Evolutionary conservation across 2,329 filamentous ascomycete genomes (phyloP), one percentile per base, ranked within the genome.

Genomic region (Dactylella cylindrospora): DNA sequence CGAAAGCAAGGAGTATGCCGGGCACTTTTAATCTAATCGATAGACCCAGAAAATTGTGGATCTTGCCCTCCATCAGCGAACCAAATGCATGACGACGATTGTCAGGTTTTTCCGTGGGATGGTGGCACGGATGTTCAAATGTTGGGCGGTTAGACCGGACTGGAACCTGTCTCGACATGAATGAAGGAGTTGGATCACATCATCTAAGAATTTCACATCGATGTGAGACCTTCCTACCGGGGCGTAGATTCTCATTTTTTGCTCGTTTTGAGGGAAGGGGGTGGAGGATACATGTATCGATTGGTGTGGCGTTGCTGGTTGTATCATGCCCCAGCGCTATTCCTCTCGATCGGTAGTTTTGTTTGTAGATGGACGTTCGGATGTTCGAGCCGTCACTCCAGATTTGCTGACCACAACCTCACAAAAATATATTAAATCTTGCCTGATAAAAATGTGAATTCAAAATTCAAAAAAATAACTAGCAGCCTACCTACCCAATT

Each of bases 401-500:
- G 49, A 53, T 53, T 53, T 22, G 13, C 33, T 7, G 13, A 13
- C 46, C 13, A 35, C 22, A 20, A n/a, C 29, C 26, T 19, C n/a
- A 6, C 17, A 26, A 23, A 47, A 20, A 15, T 19, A 32, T n/a
- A n/a, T n/a, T n/a, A n/a, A n/a, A n/a, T n/a, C n/a, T n/a, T n/a
- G n/a, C n/a, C n/a, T n/a, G n/a, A n/a, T n/a, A n/a, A n/a, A n/a
- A n/a, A n/a, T n/a, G n/a, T n/a, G n/a, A n/a, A n/a, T n/a, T n/a
- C n/a, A n/a, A n/a, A n/a, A n/a, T n/a, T n/a, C n/a, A n/a, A n/a
- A n/a, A n/a, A n/a, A n/a, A n/a, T n/a, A n/a, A n/a, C n/a, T n/a
- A n/a, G n/a, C 55, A 61, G 55, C 55, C 41, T 61, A 43, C 55
- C 55, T 61, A 41, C 55, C 55, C 35, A 28, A 61, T 53, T 43